These are phyloP conservation scores for Cystofilobasidium bisporidii DNA, from an alignment of 768 basidiomycete genomes.

Conservation along the genomic window DNA sequence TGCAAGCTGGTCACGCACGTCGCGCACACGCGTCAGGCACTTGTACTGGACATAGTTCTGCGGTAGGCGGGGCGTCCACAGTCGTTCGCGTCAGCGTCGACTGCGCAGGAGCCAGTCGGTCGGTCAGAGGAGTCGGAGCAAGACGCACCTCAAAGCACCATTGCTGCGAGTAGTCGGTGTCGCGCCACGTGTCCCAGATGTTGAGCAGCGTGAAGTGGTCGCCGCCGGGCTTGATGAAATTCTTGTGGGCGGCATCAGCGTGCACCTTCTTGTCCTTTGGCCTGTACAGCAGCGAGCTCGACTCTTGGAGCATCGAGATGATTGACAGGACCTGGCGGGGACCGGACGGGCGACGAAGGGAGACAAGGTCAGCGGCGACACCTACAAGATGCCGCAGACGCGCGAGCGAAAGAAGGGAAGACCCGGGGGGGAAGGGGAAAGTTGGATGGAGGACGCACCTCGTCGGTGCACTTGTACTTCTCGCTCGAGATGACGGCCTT, in stretches of 20 bases:
- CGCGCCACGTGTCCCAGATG: conserved; percentile 98
- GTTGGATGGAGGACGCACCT: too few species aligned
- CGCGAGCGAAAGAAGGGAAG: too few species aligned
- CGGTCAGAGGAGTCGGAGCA: too few species aligned
- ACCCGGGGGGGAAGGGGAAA: too few species aligned
- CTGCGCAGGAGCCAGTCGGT: too few species aligned
- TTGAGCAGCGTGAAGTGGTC: conserved; percentile 97
- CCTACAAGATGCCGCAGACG: too few species aligned
- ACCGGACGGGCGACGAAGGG: too few species aligned
- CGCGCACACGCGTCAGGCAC: conserved; percentile 82
- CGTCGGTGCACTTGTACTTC: conserved; percentile 86
- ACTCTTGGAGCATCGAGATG: conserved; percentile 94
- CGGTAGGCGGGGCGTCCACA: not conserved
- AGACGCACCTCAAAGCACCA: conserved; percentile 73
- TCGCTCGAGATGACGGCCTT: conserved; percentile 96
- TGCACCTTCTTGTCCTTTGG: conserved; percentile 98
- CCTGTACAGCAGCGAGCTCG: conserved; percentile 85
- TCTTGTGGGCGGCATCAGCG: conserved; percentile 94
- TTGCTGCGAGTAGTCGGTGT: conserved; percentile 92
- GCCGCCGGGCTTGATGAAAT: conserved; percentile 88
- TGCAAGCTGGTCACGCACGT: conserved; percentile 92
- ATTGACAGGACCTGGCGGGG: conserved; percentile 72
- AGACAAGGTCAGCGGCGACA: too few species aligned
- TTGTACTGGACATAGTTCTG: conserved; percentile 77
- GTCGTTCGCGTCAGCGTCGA: too few species aligned